Evolutionary conservation across 768 basidiomycete species (phyloP), one percentile per base, ranked within the genome.

Genomic region (Termitomyces sp.): DNA sequence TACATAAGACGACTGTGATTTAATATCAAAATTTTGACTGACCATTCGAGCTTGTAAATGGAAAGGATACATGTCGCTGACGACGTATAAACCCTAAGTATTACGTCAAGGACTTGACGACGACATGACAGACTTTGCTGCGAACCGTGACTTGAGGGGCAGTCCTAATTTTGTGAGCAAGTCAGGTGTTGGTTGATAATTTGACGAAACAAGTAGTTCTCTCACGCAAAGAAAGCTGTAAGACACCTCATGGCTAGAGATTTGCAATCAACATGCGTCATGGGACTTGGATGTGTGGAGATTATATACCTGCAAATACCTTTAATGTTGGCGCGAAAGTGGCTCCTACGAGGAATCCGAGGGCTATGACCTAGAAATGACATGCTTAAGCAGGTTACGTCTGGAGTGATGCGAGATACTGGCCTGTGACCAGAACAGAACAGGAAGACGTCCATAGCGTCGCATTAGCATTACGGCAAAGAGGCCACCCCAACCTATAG

Each of bases 341-440:
- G 52, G 77, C 78, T 0, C 83, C 84, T n/a, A 82, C 69, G 14
- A 82, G 70, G 72, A 85, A 88, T 1, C 76, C 81, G 13, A 85
- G 65, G 0, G 83, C 79, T 24, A 87, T 67, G 13, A 87, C 61
- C 81, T 85, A 53, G 16, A 26, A 32, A 48, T 16, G 24, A 2
- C 42, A 39, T n/a, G 31, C 46, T 20, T 49, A 24, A 62, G 22
- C 26, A 14, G 26, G 46, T 4, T 5, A 26, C n/a, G 29, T 16
- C 9, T 7, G n/a, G 29, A 14, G 27, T 6, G 51, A 20, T 29
- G 12, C 2, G 32, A 27, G 36, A 36, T 32, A 59, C 72, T 24
- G 55, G 82, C 82, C 71, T 88, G 86, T 0, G 84, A 84, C 87
- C 87, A 90, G 71, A 87, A 88, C 36, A 90, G 68, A 13, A 88